These are phyloP conservation scores for Fusarium ambrosium DNA, from an alignment of 2,329 filamentous ascomycete species.

Conservation along the genomic window DNA sequence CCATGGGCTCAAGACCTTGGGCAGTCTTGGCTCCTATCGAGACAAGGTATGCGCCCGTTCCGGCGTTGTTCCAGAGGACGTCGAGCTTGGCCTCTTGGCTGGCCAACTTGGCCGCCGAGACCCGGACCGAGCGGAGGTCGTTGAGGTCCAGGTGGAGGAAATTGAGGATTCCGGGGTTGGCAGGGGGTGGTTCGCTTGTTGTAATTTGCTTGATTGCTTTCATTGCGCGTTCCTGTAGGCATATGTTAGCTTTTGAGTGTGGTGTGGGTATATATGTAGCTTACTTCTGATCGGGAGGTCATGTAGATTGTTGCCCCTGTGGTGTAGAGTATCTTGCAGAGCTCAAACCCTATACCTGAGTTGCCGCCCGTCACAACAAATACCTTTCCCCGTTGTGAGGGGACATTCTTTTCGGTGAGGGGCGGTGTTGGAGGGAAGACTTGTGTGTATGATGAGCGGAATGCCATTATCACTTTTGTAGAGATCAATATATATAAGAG, in stretches of 20 bases:
- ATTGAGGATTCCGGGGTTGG: conserved; percentile 41
- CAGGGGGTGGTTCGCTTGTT: conserved; percentile 3
- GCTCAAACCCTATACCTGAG: conserved; percentile 61
- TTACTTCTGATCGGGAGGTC: conserved; percentile 57
- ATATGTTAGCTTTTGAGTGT: too few species aligned
- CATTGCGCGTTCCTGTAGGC: conserved; percentile 23
- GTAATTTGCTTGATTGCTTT: conserved; percentile 51
- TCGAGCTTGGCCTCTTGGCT: conserved; percentile 56
- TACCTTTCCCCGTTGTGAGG: conserved; percentile 47
- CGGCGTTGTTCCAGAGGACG: conserved; percentile 59
- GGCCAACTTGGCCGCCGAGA: conserved; percentile 54
- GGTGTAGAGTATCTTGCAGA: conserved; percentile 65
- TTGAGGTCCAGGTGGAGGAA: conserved; percentile 57
- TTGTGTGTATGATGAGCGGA: conserved; percentile 27
- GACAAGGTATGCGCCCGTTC: conserved; percentile 25
- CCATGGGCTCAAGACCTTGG: conserved; percentile 52
- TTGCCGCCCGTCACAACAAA: conserved; percentile 64
- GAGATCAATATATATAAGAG: not conserved
- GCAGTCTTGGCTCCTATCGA: conserved; percentile 23
- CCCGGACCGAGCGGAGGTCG: conserved; percentile 57
- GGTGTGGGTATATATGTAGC: not conserved
- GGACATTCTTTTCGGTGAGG: conserved; percentile 45
- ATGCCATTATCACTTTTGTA: conserved; percentile 3
- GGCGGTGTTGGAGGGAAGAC: conserved; percentile 36
- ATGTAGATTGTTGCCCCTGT: conserved; percentile 67